phyloP scores from a whole-genome alignment of 352 stramenopile species.

The Pythium dissotocum region DNA sequence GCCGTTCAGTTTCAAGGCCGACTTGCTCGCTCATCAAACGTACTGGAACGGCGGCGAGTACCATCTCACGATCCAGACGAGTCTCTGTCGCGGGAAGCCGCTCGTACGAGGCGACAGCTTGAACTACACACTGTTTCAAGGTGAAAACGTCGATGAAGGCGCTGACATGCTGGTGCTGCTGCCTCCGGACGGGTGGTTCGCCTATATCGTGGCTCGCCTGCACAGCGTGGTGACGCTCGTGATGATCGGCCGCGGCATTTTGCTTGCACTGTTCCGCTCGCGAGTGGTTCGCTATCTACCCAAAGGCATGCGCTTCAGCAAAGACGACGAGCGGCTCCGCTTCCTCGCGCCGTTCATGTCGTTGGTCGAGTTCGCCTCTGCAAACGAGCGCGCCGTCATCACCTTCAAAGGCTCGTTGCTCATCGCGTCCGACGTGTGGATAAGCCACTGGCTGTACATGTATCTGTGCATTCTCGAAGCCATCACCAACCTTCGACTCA shows the following conservation, averaged over 20 bases:
- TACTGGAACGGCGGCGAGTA: conserved; percentile 53
- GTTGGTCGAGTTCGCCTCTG: conserved; percentile 31
- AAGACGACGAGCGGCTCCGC: conserved; percentile 29
- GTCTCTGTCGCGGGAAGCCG: conserved; percentile 43
- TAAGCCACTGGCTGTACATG: conserved; percentile 72
- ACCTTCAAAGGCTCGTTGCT: conserved; percentile 54
- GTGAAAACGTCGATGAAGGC: conserved; percentile 35
- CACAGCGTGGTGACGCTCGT: conserved; percentile 48
- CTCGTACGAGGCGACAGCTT: conserved; percentile 34
- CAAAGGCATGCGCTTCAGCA: conserved; percentile 33
- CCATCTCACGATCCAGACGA: conserved; percentile 54
- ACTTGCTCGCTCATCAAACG: conserved; percentile 53
- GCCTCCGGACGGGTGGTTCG: conserved; percentile 40
- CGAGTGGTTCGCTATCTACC: conserved; percentile 46
- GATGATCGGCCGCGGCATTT: conserved; percentile 42
- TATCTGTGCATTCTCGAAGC: conserved; percentile 50
- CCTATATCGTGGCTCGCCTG: conserved; percentile 29
- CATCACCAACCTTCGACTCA: conserved; percentile 42
- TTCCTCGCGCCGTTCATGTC: conserved; percentile 52
- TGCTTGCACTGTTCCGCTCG: conserved; percentile 41
- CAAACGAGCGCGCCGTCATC: conserved; percentile 39
- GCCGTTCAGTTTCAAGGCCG: conserved; percentile 55
- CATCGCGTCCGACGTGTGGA: conserved; percentile 60
- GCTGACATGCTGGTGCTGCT: conserved; percentile 43
- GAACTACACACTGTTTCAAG: conserved; percentile 46